Percentiles rank a stretch among this genome's conserved stretches.
These are phyloP conservation scores for Hymenoscyphus occultus DNA, from an alignment of 2,329 filamentous ascomycete genomes.

Conservation along the genomic window DNA sequence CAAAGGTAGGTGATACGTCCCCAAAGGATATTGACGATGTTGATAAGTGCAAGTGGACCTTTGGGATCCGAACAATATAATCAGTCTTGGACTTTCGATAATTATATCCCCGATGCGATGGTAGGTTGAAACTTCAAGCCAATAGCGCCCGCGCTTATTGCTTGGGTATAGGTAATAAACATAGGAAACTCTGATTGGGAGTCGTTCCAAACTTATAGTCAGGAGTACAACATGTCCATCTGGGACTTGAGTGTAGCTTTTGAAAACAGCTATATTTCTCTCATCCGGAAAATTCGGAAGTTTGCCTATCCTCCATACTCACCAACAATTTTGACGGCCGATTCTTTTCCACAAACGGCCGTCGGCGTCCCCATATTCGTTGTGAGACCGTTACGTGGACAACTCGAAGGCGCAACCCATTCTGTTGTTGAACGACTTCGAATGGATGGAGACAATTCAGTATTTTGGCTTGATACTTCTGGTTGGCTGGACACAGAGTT, in stretches of 20 bases:
- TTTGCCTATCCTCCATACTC: constrained; percentile 28
- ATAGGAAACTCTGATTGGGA: constrained; percentile 35
- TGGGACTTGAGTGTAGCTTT: constrained; percentile 34
- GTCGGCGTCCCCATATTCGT: constrained; percentile 38
- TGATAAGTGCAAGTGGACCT: constrained; percentile 22
- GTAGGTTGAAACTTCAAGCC: constrained; percentile 21
- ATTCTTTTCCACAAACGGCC: constrained; percentile 24
- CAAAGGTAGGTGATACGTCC: constrained; percentile 22
- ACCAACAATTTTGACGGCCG: constrained; percentile 13
- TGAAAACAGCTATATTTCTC: constrained; percentile 37
- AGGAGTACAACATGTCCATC: constrained; percentile 34
- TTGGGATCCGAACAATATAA: constrained; percentile 34
- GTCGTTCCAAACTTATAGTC: constrained; percentile 33
- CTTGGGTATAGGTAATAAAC: constrained; percentile 33
- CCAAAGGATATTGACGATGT: constrained; percentile 17
- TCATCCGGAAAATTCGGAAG: constrained; percentile 37
- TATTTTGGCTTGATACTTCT: constrained; percentile 42
- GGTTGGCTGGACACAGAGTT: constrained; percentile 38
- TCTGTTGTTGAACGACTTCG: constrained; percentile 36
- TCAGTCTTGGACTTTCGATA: constrained; percentile 38
- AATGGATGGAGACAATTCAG: constrained; percentile 36
- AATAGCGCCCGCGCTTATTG: constrained; percentile 4
- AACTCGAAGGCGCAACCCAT: constrained; percentile 36
- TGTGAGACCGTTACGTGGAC: constrained; percentile 38
- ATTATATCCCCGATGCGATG: constrained; percentile 38